Base-by-base conservation (phyloP, 2,329 filamentous ascomycete genomes). In the Coleophoma crateriformis region DNA sequence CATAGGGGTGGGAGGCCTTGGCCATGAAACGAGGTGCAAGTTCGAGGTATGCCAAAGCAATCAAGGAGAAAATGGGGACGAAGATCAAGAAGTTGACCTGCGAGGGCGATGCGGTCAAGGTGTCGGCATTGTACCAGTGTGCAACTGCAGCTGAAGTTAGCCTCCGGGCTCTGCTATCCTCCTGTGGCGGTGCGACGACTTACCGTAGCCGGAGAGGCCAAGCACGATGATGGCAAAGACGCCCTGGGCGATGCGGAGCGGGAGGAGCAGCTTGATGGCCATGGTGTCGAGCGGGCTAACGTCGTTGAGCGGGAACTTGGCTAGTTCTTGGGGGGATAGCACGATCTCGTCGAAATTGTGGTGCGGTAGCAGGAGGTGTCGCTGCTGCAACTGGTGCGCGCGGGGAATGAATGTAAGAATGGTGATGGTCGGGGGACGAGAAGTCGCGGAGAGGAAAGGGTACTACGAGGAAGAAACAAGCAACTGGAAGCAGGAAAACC, bases 81-180 rank as follows among this genome's bases (percentile, higher is more conserved):
- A 79, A 78, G 58, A 84, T 66, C 54, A 84, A 65, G 63, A 82
- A 82, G 68, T 75, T 77, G 65, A 84, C 66, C 53, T 80, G 73
- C 3, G 72, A 68, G 0, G 81, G 81, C n/a, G 79, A 73, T 15
- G 71, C 57, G 3, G 72, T 73, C 55, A 74, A 69, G 59, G 77
- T 85, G 59, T 79, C 69, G 52, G 66, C 68, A 62, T 77, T 72
- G 64, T 81, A 83, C 77, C 78, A 84, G 65, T 83, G 71, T 55
- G 77, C 70, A 49, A 84, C 81, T 84, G 49, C 51, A 32, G 43
- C 14, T 40, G 8, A 8, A 3, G 6, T 22, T 33, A 13, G 17
- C 14, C 20, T 20, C 2, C 41, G 33, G 43, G 20, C 8, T 22
- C 22, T 19, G 10, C 22, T 14, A 13, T 15, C 8, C 12, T 15